A percentile compares a stretch with the other conserved stretches of the same genome.
Conservation (phyloP, 1,139 yeast genomes). For the Komagataea norvegica region DNA sequence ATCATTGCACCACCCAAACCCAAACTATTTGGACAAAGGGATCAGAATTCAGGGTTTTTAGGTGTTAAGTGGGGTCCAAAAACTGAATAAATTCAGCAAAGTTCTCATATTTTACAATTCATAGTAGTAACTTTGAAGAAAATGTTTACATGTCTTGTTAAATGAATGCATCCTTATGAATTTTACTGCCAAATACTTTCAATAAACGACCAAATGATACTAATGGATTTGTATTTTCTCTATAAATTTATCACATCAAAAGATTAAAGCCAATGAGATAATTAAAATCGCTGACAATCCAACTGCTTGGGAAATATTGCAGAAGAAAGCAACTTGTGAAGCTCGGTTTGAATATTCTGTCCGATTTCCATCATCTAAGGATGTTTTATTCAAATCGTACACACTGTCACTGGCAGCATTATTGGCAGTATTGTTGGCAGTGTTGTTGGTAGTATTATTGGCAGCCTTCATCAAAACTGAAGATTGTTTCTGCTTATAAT, state of each 20-base stretch:
- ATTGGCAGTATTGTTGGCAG: background rate
- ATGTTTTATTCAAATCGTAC: background rate
- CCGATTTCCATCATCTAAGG: background rate
- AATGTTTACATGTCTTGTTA: background rate
- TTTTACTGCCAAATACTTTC: too few species aligned
- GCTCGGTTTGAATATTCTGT: slow-evolving; percentile 11
- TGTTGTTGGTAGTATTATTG: background rate
- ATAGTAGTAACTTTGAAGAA: too few species aligned
- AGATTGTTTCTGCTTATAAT: too few species aligned
- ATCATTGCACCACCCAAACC: slow-evolving; percentile 56
- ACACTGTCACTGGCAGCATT: background rate
- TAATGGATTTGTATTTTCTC: background rate
- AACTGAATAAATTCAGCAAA: too few species aligned
- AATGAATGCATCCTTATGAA: too few species aligned
- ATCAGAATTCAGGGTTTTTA: slow-evolving; percentile 52
- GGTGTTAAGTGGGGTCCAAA: slow-evolving; percentile 87
- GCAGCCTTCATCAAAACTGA: slow-evolving; percentile 19
- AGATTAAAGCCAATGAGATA: slow-evolving; percentile 6
- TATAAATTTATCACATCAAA: slow-evolving; percentile 1
- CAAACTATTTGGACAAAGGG: slow-evolving; percentile 28
- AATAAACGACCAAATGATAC: too few species aligned
- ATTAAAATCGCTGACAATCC: slow-evolving; percentile 11
- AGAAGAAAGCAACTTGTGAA: slow-evolving; percentile 16
- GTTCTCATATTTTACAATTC: too few species aligned
- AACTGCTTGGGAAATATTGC: slow-evolving; percentile 12